phyloP scores from a whole-genome alignment of 1,284 basidiomycete genomes.

The Malassezia brasiliensis region DNA sequence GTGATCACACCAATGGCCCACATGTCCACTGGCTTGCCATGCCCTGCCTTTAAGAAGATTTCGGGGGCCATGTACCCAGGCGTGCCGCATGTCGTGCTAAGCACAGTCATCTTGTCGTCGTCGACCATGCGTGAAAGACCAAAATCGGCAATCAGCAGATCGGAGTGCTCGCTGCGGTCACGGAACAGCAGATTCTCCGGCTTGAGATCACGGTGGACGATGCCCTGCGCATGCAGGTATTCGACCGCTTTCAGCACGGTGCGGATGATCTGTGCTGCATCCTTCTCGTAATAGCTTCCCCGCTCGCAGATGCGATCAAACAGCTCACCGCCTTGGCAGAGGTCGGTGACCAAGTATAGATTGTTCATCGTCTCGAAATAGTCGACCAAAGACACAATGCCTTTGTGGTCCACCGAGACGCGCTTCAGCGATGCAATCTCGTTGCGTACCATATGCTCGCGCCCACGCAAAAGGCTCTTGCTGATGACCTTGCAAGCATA shows the following conservation, averaged over 20 bases:
- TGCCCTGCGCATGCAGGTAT: constrained; percentile 82
- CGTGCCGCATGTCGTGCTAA: constrained; percentile 92
- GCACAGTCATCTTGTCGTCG: constrained; percentile 71
- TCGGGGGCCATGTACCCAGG: constrained; percentile 95
- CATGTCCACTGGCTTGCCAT: constrained; percentile 89
- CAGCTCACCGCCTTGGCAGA: constrained; percentile 93
- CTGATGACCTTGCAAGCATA: constrained; percentile 55
- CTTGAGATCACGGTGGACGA: constrained; percentile 80
- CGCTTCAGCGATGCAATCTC: constrained; percentile 92
- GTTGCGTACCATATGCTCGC: constrained; percentile 67
- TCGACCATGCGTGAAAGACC: constrained; percentile 77
- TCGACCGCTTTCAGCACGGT: constrained; percentile 78
- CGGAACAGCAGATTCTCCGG: constrained; percentile 95
- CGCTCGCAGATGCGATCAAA: constrained; percentile 97
- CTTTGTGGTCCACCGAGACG: constrained; percentile 78
- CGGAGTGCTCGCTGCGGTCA: constrained; percentile 75
- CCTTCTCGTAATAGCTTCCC: constrained; percentile 89
- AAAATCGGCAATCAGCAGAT: constrained; percentile 96
- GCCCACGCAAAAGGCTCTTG: constrained; percentile 83
- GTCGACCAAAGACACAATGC: constrained; percentile 66
- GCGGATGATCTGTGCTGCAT: constrained; percentile 78
- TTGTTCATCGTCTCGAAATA: constrained; percentile 98
- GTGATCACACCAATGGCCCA: constrained; percentile 51
- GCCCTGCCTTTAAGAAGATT: constrained; percentile 86
- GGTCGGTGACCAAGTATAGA: constrained; percentile 72